Conservation (phyloP, 2,329 filamentous ascomycete species). For the Trichophyton mentagrophytes region DNA sequence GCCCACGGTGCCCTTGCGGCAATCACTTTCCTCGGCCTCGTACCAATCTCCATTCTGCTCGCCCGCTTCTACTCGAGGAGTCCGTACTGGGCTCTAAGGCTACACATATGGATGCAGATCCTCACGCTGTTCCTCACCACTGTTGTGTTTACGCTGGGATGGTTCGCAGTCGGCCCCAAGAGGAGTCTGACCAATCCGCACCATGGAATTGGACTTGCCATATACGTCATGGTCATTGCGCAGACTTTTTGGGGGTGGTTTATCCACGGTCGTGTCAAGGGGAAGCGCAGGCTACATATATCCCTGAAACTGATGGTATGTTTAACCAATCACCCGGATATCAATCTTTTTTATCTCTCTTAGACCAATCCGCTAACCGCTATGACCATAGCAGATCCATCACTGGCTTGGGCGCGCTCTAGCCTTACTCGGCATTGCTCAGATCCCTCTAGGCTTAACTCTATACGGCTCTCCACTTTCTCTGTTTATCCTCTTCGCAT, state of each 20-base stretch:
- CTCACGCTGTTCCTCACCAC: conserved; percentile 49
- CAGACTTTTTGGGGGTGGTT: conserved; percentile 48
- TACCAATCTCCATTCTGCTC: conserved; percentile 48
- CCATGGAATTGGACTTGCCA: conserved; percentile 52
- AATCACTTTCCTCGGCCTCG: conserved; percentile 48
- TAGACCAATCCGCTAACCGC: conserved; percentile 5
- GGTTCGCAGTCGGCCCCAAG: conserved; percentile 49
- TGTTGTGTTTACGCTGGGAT: conserved; percentile 49
- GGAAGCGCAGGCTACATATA: conserved; percentile 40
- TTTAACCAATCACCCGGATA: not conserved
- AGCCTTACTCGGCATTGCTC: conserved; percentile 68
- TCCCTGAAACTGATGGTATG: conserved; percentile 47
- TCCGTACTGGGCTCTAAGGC: conserved; percentile 41
- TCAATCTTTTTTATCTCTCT: not conserved
- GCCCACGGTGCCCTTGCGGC: conserved; percentile 49
- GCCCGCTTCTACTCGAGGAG: conserved; percentile 46
- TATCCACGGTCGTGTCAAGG: conserved; percentile 42
- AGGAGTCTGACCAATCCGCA: conserved; percentile 53
- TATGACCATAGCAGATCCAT: conserved; percentile 49
- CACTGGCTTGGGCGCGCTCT: conserved; percentile 74
- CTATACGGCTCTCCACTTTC: conserved; percentile 80
- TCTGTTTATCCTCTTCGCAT: conserved; percentile 71
- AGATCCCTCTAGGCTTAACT: conserved; percentile 78
- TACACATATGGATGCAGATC: conserved; percentile 53
- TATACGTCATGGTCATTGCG: conserved; percentile 48